Evolutionary conservation across 2,329 filamentous ascomycete species (phyloP).

Genomic region (Trichoderma sp.): DNA sequence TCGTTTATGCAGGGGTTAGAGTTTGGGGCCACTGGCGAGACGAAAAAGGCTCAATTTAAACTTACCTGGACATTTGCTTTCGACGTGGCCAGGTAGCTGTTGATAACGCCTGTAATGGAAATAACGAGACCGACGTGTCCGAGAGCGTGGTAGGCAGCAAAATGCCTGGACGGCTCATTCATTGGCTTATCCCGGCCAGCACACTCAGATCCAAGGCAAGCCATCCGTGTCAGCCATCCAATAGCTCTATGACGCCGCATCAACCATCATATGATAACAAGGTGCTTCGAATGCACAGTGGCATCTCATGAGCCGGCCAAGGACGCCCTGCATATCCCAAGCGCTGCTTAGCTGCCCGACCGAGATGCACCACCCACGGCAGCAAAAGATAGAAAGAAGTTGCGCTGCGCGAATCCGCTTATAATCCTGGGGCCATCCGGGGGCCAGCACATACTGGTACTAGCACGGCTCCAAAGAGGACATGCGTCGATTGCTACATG

Average conservation of each 20-base stretch:
- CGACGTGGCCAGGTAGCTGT: neutral
- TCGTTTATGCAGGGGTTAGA: neutral
- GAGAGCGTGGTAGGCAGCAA: neutral
- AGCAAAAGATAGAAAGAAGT: neutral
- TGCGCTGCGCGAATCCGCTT: neutral
- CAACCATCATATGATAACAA: conserved; percentile 1
- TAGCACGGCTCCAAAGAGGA: neutral
- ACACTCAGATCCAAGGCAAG: neutral
- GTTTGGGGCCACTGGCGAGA: neutral
- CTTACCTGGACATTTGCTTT: neutral
- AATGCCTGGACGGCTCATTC: neutral
- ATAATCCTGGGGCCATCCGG: neutral
- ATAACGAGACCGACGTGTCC: conserved; percentile 1
- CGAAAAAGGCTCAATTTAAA: neutral
- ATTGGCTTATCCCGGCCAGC: neutral
- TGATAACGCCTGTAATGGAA: neutral
- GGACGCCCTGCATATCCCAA: neutral
- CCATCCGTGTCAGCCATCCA: neutral
- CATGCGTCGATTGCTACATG: neutral
- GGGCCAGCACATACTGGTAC: neutral
- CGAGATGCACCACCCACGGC: neutral
- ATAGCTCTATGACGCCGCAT: neutral
- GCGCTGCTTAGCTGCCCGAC: conserved; percentile 14
- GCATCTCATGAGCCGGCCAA: neutral
- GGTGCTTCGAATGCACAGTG: neutral